Conservation (phyloP, 2,329 filamentous ascomycete genomes). For the Phialophora chinensis region DNA sequence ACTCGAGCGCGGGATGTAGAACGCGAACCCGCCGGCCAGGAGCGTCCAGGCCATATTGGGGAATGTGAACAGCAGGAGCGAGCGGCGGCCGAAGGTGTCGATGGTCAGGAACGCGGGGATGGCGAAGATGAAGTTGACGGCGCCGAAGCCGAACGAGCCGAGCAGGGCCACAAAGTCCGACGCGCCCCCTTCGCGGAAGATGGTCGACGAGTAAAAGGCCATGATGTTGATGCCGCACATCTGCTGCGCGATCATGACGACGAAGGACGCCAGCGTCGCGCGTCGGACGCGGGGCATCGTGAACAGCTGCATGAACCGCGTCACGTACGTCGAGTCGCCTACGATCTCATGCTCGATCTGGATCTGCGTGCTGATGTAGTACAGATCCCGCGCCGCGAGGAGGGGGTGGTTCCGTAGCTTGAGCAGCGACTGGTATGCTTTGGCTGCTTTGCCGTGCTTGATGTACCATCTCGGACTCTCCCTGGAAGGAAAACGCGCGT, state of each 20-base stretch:
- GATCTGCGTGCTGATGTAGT: slow-evolving; percentile 49
- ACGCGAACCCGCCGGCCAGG: slow-evolving; percentile 58
- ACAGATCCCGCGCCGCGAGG: slow-evolving; percentile 43
- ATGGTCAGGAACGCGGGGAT: slow-evolving; percentile 65
- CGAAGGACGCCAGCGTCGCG: slow-evolving; percentile 45
- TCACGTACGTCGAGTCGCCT: slow-evolving; percentile 49
- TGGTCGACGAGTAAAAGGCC: slow-evolving; percentile 58
- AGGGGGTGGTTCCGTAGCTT: slow-evolving; percentile 42
- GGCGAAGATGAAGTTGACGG: slow-evolving; percentile 65
- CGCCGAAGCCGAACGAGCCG: slow-evolving; percentile 64
- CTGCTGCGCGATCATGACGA: slow-evolving; percentile 46
- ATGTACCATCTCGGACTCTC: slow-evolving; percentile 44
- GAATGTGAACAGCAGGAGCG: slow-evolving; percentile 57
- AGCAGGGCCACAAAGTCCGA: slow-evolving; percentile 53
- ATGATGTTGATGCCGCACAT: slow-evolving; percentile 44
- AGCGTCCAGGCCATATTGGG: slow-evolving; percentile 58
- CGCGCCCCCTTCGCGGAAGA: slow-evolving; percentile 57
- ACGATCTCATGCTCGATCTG: slow-evolving; percentile 41
- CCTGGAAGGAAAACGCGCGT: neutral
- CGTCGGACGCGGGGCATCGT: slow-evolving; percentile 55
- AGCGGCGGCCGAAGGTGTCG: slow-evolving; percentile 62
- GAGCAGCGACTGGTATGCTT: slow-evolving; percentile 43
- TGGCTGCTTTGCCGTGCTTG: slow-evolving; percentile 41
- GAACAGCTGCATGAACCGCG: slow-evolving; percentile 57
- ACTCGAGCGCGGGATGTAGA: slow-evolving; percentile 53